Base-by-base conservation (phyloP, 345 rosid species). In the Xanthoceras sorbifolium region DNA sequence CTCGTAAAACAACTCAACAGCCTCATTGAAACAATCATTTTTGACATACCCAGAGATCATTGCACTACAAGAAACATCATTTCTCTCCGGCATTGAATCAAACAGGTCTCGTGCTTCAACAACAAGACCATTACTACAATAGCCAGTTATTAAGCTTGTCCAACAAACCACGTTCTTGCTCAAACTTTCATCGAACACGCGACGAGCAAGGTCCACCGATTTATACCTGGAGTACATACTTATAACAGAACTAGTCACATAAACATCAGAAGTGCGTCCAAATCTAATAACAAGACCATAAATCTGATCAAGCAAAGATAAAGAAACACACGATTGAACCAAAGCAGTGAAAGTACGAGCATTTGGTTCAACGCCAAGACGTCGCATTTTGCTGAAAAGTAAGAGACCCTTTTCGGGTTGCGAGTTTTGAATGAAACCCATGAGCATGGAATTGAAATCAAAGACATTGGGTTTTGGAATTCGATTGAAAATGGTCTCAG, bases 31-130 rank as follows among this genome's bases (percentile, higher is more conserved):
- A 36, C 61, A 63, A 40, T 48, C 64, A 61, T 78, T 82, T 69
- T 63, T 32, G 29, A 80, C 82, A 54, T 76, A 80, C 69, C 86
- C 86, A 68, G 86, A 82, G 40, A 80, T 44, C 74, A 82, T 80
- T 26, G 86, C 86, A 69, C 84, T 65, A 44, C 55, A 80, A 66
- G 86, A 78, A 70, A 82, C 77, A 29, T 65, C 79, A 66, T 78
- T 80, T 71, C 71, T 82, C 55, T 71, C 72, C 0, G 79, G 82
- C 74, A 80, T 76, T 67, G 4, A 64, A 75, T 85, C 86, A 18
- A 85, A 85, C 64, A 75, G 3, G 3, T 79, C 20, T 7, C 84
- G 68, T 3, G 79, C 88, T 67, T 80, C 86, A 1, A 25, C 42
- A 1, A 80, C 46, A 23, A 80, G 31, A 29, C 84, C 82, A 61